Evolutionary conservation across 441 rosid species (phyloP).

Genomic region (Gossypium schwendimanii): DNA sequence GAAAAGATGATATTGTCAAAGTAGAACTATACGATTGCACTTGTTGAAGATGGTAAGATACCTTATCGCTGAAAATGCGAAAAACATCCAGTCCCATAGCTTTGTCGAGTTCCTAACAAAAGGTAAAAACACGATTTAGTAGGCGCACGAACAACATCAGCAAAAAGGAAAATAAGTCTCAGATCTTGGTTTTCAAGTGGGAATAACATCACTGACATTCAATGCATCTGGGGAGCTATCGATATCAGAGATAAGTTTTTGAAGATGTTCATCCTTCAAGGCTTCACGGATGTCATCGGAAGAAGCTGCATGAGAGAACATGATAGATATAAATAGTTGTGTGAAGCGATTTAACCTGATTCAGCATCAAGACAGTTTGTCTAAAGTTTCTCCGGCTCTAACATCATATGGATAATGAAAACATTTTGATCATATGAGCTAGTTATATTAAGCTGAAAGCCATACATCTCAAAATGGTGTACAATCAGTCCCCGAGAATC

Average conservation of each 20-base stretch:
- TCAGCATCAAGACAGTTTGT: background rate
- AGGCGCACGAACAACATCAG: background rate
- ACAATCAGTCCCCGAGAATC: background rate
- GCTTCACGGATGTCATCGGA: conserved; percentile 54
- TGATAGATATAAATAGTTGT: background rate
- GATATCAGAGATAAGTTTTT: conserved; percentile 43
- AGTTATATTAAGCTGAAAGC: background rate
- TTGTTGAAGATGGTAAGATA: conserved; percentile 16
- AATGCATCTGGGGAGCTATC: conserved; percentile 53
- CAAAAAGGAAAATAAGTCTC: background rate
- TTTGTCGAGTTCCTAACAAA: conserved; percentile 55
- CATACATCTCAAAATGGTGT: background rate
- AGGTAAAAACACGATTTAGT: conserved; percentile 1
- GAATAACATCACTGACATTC: conserved; percentile 31
- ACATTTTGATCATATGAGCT: background rate
- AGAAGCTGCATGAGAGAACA: conserved; percentile 43
- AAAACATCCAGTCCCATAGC: conserved; percentile 65
- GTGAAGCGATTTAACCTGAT: background rate
- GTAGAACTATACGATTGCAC: background rate
- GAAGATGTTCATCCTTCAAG: conserved; percentile 50
- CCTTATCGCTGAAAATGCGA: conserved; percentile 60
- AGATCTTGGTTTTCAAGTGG: background rate
- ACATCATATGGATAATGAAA: background rate
- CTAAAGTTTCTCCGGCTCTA: background rate
- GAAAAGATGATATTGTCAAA: background rate